A percentile compares a stretch with the other conserved stretches of the same genome.
phyloP scores from a whole-genome alignment of 768 basidiomycete species.

The Hirschioporus abietinus region DNA sequence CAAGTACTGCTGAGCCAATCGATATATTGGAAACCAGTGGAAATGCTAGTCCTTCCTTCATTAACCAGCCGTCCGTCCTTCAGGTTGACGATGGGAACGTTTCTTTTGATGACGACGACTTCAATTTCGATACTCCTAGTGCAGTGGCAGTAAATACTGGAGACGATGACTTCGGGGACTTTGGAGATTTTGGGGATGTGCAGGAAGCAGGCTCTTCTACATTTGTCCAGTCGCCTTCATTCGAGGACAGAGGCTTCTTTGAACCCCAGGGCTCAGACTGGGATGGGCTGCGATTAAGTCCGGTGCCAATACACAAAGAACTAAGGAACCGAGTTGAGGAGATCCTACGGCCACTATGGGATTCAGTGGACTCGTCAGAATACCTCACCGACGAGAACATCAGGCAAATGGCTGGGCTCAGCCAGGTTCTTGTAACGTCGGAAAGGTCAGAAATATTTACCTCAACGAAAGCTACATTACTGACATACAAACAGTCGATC shows the following conservation, averaged over 20 bases:
- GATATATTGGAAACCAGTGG: not conserved
- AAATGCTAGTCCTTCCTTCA: not conserved
- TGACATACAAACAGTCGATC: slow-evolving; percentile 51
- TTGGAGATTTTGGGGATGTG: slow-evolving; percentile 80
- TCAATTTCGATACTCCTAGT: slow-evolving; percentile 45
- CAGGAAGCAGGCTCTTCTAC: slow-evolving; percentile 20
- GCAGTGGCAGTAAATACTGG: slow-evolving; percentile 33
- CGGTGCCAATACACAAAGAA: slow-evolving; percentile 52
- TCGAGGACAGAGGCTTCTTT: slow-evolving; percentile 26
- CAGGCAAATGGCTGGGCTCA: slow-evolving; percentile 74
- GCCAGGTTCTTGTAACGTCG: slow-evolving; percentile 69
- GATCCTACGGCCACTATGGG: slow-evolving; percentile 65
- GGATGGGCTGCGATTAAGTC: slow-evolving; percentile 60
- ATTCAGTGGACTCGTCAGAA: slow-evolving; percentile 40
- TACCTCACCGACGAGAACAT: slow-evolving; percentile 66
- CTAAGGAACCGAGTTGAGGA: slow-evolving; percentile 59
- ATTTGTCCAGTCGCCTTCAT: slow-evolving; percentile 12
- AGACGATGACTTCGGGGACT: slow-evolving; percentile 83
- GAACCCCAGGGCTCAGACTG: slow-evolving; percentile 29
- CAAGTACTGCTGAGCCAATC: slow-evolving; percentile 25
- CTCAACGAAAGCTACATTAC: not conserved
- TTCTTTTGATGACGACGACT: slow-evolving; percentile 49
- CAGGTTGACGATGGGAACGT: not conserved
- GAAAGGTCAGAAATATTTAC: slow-evolving; percentile 51
- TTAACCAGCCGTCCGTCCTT: not conserved